A percentile compares a stretch with the other conserved stretches of the same genome.
These are phyloP conservation scores for Malus orientalis DNA, from an alignment of 306 rosid species.

Conservation along the genomic window DNA sequence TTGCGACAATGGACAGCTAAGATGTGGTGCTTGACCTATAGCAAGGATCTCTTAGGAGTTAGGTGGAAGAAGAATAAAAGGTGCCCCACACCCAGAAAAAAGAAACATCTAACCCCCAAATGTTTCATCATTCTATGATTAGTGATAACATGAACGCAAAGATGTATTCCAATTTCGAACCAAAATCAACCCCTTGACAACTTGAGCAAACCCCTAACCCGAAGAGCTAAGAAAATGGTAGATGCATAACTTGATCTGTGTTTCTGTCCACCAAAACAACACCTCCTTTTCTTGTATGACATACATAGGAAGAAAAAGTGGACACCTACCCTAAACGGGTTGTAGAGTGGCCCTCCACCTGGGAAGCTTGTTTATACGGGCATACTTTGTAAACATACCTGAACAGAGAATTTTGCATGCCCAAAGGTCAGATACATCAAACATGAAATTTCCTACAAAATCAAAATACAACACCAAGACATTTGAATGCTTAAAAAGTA, in stretches of 20 bases:
- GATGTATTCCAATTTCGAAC: background rate
- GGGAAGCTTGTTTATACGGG: conserved; percentile 92
- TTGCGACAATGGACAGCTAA: background rate
- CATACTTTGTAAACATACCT: conserved; percentile 96
- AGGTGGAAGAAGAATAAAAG: background rate
- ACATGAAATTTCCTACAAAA: conserved; percentile 12
- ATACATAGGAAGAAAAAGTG: background rate
- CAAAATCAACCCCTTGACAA: background rate
- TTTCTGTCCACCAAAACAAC: background rate
- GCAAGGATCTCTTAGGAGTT: background rate
- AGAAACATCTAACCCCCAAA: background rate
- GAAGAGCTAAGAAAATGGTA: background rate
- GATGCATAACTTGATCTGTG: background rate
- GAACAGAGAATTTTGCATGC: conserved; percentile 29
- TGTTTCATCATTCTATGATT: background rate
- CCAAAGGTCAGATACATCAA: conserved; percentile 28
- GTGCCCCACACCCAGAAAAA: background rate
- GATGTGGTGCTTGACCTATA: background rate
- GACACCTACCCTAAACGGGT: conserved; percentile 87
- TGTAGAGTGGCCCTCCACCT: conserved; percentile 74
- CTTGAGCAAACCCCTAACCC: background rate
- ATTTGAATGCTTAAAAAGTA: conserved; percentile 11
- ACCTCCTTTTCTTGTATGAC: background rate
- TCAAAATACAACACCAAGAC: background rate
- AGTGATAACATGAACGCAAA: background rate